Base-by-base conservation (phyloP, 306 rosid genomes). In the Cotoneaster glaucophyllus region DNA sequence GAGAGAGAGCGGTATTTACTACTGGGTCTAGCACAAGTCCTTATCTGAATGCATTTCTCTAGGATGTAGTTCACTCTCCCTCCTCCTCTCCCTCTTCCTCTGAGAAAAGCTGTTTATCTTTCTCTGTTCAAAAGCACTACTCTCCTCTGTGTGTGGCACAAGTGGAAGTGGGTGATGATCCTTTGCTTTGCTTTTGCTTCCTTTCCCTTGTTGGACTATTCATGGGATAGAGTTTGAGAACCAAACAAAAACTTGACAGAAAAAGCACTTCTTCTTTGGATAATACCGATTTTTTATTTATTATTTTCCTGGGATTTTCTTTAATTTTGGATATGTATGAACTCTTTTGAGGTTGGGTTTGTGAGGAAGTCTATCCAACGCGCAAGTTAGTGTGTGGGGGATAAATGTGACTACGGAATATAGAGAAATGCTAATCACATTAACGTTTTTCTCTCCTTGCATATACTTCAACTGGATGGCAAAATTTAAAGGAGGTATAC, bases 11-110 rank as follows among this genome's bases (percentile, higher is more conserved):
- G 62, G 87, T 73, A 80, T 71, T 84, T 77, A 71, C 83, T 81
- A 12, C 85, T 64, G 56, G 77, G 76, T 80, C 61, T 75, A 71
- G 88, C 94, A 87, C 66, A 78, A 74, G 92, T 87, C 91, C 89
- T 83, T 87, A 87, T 91, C 97, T 80, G 66, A 75, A 81, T 88
- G 88, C 89, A 79, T 24, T 77, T 80, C 85, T 85, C 80, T 77
- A 87, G 92, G 86, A 50, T 84, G 79, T 28, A 64, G 62, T 58
- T 74, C 66, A 22, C 69, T 32, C 76, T 39, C 11, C 82, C 58
- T 76, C 84, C 52, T 44, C 17, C 52, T 45, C 52, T 45, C 69
- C 22, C 71, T 39, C 11, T 84, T 43, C 71, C 84, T 77, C 82
- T 80, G 17, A 22, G 18, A 71, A 32, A 71, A 78, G 77, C 39